Evolutionary conservation across 176 grass and related monocot species (phyloP), one percentile per base, ranked within the genome.

Genomic region (Ensete ventricosum): DNA sequence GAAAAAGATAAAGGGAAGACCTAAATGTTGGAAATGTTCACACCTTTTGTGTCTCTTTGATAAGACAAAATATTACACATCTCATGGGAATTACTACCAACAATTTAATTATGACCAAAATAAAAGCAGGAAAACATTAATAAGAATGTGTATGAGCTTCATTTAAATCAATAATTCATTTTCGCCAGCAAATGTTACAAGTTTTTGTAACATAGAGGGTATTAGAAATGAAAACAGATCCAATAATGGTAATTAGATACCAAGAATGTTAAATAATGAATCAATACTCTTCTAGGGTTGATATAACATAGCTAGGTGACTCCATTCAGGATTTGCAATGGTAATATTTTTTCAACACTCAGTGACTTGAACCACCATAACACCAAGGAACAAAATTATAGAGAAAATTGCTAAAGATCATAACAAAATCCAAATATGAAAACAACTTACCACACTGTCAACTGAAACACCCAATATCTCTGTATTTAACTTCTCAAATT

Each of bases 401-500:
- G 11, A 34, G 14, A 43, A 67, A 67, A 13, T 67, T 34, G 27
- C 24, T 67, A 67, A 3, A 23, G n/a, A 22, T 23, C 10, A 24
- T 11, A 6, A 14, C 27, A 67, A 1, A 17, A 67, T 11, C 65
- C 14, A n/a, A 69, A 69, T 69, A 69, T 49, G 49, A 69, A 49
- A 78, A 50, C 63, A 72, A 81, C 79, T 77, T 96, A 96, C 92
- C 83, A 88, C 81, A 79, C 86, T 91, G 92, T 96, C 92, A 62
- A 89, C 80, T 14, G 92, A 96, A 65, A 96, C 80, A 29, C 88
- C 82, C 3, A 96, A 71, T 75, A 96, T 51, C 81, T 96, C 88
- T 22, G 86, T 96, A 79, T 96, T 85, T 62, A 96, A 59, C 81
- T 91, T 91, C 79, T 89, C 84, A 49, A 96, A 96, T 66, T 91